phyloP scores from a whole-genome alignment of 2,329 filamentous ascomycete genomes.

The Sclerotinia trifoliorum region DNA sequence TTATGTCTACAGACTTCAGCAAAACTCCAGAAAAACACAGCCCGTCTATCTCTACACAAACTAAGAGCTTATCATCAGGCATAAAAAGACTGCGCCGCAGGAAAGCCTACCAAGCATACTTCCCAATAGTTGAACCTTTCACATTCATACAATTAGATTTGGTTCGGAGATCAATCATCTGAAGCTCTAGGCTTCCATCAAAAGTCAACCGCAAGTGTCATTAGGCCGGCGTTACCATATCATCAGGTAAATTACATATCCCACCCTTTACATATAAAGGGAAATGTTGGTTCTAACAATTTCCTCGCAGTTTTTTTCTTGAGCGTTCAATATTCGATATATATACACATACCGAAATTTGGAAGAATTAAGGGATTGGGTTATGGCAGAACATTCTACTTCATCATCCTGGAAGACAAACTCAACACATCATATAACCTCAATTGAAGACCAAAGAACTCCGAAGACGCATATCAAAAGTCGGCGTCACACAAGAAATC shows the following conservation, averaged over 20 bases:
- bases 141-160: neutral
- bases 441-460: neutral
- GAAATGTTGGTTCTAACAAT: constrained; percentile 4
- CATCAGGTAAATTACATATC: constrained; percentile 8
- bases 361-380: neutral
- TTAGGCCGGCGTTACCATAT: neutral
- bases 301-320: neutral
- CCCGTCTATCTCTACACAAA: neutral
- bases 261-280: neutral
- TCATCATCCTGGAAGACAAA: neutral
- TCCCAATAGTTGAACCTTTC: constrained; percentile 8
- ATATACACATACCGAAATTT: neutral
- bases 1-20: neutral
- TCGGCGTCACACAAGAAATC: neutral
- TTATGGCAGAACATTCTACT: constrained; percentile 7
- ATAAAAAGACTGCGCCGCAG: constrained; percentile 4
- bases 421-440: neutral
- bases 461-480: neutral
- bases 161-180: neutral
- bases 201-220: neutral
- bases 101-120: neutral
- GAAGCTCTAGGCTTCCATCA: constrained; percentile 12
- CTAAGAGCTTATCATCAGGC: neutral
- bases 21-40: neutral
- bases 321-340: neutral